Evolutionary conservation across 441 rosid genomes (phyloP).

Genomic region (Adansonia madagascariensis): DNA sequence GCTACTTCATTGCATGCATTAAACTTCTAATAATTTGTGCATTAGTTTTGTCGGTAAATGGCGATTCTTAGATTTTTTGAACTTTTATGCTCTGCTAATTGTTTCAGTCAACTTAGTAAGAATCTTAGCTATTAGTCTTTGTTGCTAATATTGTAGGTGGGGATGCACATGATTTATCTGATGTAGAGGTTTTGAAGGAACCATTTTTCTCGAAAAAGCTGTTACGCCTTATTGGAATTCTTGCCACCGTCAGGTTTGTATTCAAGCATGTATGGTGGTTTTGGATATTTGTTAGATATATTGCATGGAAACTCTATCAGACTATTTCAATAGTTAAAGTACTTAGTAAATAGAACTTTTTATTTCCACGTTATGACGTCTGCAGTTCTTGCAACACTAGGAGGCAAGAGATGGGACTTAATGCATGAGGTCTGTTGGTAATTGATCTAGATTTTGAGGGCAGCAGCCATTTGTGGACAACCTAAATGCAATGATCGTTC

Average conservation of each 20-base stretch:
- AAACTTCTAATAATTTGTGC: neutral
- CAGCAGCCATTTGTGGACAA: conserved; percentile 6
- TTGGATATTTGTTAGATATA: conserved; percentile 20
- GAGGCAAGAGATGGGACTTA: conserved; percentile 18
- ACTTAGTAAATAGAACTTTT: conserved; percentile 6
- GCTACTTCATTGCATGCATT: conserved; percentile 15
- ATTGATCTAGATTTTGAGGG: neutral
- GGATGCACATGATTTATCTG: conserved; percentile 50
- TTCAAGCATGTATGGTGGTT: conserved; percentile 21
- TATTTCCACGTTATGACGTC: neutral
- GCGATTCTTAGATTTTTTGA: conserved; percentile 10
- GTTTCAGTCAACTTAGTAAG: conserved; percentile 13
- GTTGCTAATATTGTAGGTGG: conserved; percentile 42
- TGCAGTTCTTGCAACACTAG: conserved; percentile 9
- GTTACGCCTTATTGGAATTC: conserved; percentile 71
- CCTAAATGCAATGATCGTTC: neutral
- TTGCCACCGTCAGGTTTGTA: conserved; percentile 83
- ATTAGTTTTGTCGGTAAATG: neutral
- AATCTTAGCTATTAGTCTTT: conserved; percentile 16
- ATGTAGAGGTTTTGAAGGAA: conserved; percentile 60
- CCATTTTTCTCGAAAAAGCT: conserved; percentile 91
- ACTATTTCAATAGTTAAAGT: conserved; percentile 2
- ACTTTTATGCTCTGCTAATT: conserved; percentile 25
- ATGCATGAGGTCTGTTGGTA: conserved; percentile 4
- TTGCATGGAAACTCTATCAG: conserved; percentile 6